Conservation (phyloP, 768 basidiomycete genomes). For the Hortiboletus flavorubellus region DNA sequence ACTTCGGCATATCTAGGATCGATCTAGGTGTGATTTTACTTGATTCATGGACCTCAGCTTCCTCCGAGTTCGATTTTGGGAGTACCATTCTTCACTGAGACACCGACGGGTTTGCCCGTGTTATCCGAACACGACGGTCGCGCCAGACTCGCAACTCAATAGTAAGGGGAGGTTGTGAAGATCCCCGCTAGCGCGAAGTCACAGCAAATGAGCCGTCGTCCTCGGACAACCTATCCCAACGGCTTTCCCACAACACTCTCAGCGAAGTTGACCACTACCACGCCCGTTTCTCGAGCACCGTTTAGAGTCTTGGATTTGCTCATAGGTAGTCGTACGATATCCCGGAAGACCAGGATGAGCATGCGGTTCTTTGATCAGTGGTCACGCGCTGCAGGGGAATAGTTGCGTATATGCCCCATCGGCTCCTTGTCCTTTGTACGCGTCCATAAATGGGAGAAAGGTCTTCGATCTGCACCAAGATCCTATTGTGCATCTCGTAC, state of each 20-base stretch:
- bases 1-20: neutral
- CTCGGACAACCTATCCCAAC: constrained; percentile 11
- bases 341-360: neutral
- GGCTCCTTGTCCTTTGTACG: neutral
- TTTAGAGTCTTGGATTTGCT: neutral
- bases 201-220: constrained; percentile 4
- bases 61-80: constrained; percentile 5
- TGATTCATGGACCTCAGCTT: constrained; percentile 10
- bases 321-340: neutral
- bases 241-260: constrained; percentile 7
- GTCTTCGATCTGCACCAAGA: constrained; percentile 14
- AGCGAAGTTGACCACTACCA: constrained; percentile 3
- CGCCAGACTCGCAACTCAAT: constrained; percentile 4
- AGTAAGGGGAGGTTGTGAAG: neutral
- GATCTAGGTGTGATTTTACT: constrained; percentile 7
- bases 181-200: neutral
- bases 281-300: neutral
- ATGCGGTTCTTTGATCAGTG: constrained; percentile 3
- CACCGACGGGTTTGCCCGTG: neutral
- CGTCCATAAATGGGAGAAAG: neutral
- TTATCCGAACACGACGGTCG: constrained; percentile 3
- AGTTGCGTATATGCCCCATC: neutral
- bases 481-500: constrained; percentile 6
- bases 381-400: neutral
- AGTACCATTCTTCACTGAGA: neutral